phyloP scores from a whole-genome alignment of 768 basidiomycete genomes.

The Solioccasus polychromus region DNA sequence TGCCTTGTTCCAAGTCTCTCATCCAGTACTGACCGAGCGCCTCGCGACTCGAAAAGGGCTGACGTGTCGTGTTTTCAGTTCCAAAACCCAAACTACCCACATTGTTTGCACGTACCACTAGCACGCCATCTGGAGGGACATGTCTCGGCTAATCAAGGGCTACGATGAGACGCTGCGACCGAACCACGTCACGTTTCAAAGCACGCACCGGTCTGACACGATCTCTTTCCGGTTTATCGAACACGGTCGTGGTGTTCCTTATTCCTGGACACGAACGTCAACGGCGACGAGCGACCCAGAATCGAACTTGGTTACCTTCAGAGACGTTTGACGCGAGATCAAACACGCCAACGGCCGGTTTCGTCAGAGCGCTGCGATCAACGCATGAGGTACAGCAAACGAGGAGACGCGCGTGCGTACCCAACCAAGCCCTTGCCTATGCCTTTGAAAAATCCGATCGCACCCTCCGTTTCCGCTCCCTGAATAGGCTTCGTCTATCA shows the following conservation, averaged over 20 bases:
- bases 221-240: slow-evolving; percentile 88
- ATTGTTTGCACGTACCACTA: slow-evolving; percentile 56
- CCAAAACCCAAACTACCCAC: background rate
- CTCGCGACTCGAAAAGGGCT: slow-evolving; percentile 90
- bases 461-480: slow-evolving; percentile 92
- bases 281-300: background rate
- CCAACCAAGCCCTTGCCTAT: slow-evolving; percentile 96
- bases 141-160: slow-evolving; percentile 68
- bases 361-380: slow-evolving; percentile 74
- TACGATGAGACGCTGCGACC: slow-evolving; percentile 2
- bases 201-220: slow-evolving; percentile 70
- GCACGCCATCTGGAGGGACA: slow-evolving; percentile 81
- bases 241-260: slow-evolving; percentile 97
- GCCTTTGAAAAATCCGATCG: slow-evolving; percentile 96
- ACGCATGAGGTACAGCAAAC: background rate
- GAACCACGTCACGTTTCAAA: background rate
- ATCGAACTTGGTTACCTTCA: slow-evolving; percentile 60
- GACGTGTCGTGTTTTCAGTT: slow-evolving; percentile 5
- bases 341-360: slow-evolving; percentile 95
- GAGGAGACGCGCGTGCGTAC: slow-evolving; percentile 37
- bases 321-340: slow-evolving; percentile 94
- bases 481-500: slow-evolving; percentile 92
- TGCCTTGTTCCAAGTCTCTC: slow-evolving; percentile 88
- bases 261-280: slow-evolving; percentile 56
- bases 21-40: slow-evolving; percentile 97